phyloP scores from a whole-genome alignment of 768 basidiomycete genomes.

The Rhizopogon roseolus region DNA sequence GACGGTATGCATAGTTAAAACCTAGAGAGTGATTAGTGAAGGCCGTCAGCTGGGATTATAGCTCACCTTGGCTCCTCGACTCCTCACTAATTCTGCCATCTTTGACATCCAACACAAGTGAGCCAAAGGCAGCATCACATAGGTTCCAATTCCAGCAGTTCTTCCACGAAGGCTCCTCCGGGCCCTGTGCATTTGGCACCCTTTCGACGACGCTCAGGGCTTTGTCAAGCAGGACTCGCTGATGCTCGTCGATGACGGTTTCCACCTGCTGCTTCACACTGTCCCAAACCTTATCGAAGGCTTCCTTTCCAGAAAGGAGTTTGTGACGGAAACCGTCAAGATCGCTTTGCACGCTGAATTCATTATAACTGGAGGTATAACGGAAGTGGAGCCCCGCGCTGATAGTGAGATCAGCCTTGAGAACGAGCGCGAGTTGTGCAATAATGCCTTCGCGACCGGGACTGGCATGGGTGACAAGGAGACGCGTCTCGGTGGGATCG shows the following conservation, averaged over 20 bases:
- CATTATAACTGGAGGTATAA: conserved; percentile 94
- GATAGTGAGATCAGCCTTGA: conserved; percentile 92
- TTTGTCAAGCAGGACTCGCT: conserved; percentile 85
- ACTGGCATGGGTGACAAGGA: conserved; percentile 89
- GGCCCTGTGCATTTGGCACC: conserved; percentile 53
- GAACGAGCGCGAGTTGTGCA: conserved; percentile 80
- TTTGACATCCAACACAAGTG: conserved; percentile 81
- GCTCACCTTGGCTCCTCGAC: conserved; percentile 83
- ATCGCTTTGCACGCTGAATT: conserved; percentile 89
- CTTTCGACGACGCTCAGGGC: conserved; percentile 81
- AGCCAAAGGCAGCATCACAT: conserved; percentile 92
- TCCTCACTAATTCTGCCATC: conserved; percentile 92
- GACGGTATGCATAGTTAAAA: conserved; percentile 94
- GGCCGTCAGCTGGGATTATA: neutral
- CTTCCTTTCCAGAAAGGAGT: conserved; percentile 68
- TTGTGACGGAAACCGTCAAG: conserved; percentile 86
- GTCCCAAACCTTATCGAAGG: conserved; percentile 92
- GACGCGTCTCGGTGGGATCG: conserved; percentile 89
- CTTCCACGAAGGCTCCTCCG: conserved; percentile 94
- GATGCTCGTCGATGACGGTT: conserved; percentile 84
- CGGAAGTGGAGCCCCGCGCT: conserved; percentile 97
- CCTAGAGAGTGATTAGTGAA: conserved; percentile 39
- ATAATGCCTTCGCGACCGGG: conserved; percentile 93
- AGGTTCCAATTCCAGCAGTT: conserved; percentile 99
- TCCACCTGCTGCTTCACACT: conserved; percentile 90